Percentiles rank a stretch among this genome's conserved stretches.
These are phyloP conservation scores for Nyctanthes arbortristis DNA, from an alignment of 257 asterid species.

Conservation along the genomic window DNA sequence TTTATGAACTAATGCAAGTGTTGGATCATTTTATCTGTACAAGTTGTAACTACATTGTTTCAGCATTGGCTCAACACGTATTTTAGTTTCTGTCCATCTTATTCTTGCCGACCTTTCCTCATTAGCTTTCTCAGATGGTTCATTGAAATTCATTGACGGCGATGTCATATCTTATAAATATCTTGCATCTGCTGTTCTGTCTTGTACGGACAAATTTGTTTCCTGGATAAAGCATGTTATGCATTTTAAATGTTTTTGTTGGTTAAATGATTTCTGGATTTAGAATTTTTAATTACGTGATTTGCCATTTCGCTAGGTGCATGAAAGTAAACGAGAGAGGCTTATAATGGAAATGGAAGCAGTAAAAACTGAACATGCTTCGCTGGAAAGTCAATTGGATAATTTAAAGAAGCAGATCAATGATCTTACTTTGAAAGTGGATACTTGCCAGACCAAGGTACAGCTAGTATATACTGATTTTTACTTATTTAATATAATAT, in stretches of 20 bases:
- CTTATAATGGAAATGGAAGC: conserved; percentile 94
- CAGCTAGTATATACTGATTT: conserved; percentile 18
- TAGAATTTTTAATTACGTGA: conserved; percentile 14
- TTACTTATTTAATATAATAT: conserved; percentile 8
- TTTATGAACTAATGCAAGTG: conserved; percentile 1
- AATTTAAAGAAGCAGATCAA: conserved; percentile 56
- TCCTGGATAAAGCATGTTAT: conserved; percentile 11
- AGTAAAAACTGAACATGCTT: conserved; percentile 68
- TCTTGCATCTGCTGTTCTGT: not conserved
- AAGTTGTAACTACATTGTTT: not conserved
- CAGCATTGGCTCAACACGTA: not conserved
- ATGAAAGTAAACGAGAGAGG: conserved; percentile 79
- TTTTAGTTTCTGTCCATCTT: conserved; percentile 1
- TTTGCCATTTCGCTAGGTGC: conserved; percentile 56
- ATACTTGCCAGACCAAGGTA: conserved; percentile 73
- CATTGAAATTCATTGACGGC: conserved; percentile 5
- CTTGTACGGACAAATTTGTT: not conserved
- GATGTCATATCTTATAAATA: conserved; percentile 1
- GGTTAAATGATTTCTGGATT: conserved; percentile 7
- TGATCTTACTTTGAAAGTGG: conserved; percentile 57
- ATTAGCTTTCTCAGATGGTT: conserved; percentile 18
- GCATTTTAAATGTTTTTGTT: conserved; percentile 3
- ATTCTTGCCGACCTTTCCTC: conserved; percentile 1
- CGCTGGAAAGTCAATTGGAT: conserved; percentile 66
- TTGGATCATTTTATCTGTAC: not conserved